Evolutionary conservation across 345 rosid genomes (phyloP).

Genomic region (Melaleuca quinquenervia): DNA sequence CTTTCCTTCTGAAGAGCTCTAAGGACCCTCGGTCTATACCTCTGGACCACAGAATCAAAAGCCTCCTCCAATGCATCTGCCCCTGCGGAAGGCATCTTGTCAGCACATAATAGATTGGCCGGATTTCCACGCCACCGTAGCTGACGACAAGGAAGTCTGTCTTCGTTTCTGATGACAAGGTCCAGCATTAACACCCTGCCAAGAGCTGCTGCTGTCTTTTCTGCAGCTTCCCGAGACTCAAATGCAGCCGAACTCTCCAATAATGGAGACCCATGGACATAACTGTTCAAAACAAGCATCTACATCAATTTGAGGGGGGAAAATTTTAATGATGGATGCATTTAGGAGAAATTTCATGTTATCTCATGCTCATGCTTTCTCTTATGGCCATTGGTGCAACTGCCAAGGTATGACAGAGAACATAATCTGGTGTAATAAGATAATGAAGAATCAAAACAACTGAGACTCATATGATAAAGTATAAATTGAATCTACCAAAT

Average conservation of each 20-base stretch:
- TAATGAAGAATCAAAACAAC: not conserved
- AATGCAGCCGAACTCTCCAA: conserved; percentile 73
- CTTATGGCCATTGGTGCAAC: not conserved
- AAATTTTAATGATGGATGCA: not conserved
- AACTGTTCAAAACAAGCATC: conserved; percentile 36
- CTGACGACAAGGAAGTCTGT: conserved; percentile 87
- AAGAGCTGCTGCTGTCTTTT: conserved; percentile 73
- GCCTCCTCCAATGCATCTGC: conserved; percentile 54
- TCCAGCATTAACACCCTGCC: conserved; percentile 89
- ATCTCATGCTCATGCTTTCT: not conserved
- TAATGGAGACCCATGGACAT: conserved; percentile 92
- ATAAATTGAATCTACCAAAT: not conserved
- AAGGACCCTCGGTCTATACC: conserved; percentile 61
- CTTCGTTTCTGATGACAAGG: conserved; percentile 94
- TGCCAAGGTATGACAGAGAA: not conserved
- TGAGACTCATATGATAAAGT: not conserved
- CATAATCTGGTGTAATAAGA: not conserved
- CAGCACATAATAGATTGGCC: conserved; percentile 79
- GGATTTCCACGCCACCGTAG: conserved; percentile 99
- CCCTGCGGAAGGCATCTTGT: conserved; percentile 34
- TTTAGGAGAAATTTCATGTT: not conserved
- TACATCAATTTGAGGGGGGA: not conserved
- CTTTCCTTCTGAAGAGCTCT: conserved; percentile 78
- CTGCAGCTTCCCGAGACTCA: conserved; percentile 56
- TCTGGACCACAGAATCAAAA: conserved; percentile 67